Conservation (phyloP, 192 early-diverging fungal species). For the Spizellomyces punctatus region DNA sequence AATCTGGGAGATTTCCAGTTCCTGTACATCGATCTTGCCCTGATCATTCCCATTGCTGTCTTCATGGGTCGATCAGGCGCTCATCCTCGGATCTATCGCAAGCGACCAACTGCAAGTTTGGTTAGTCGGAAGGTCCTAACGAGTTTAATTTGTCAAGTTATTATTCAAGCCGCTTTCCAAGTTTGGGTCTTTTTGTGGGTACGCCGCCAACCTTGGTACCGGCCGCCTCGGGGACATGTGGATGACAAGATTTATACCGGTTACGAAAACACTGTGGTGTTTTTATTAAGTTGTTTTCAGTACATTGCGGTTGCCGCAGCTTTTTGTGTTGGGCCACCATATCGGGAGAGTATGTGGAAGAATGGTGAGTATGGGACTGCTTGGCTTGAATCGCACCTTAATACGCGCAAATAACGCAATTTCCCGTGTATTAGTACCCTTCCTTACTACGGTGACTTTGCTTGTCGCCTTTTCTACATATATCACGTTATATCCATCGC, state of each 20-base stretch:
- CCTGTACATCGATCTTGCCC: slow-evolving; percentile 89
- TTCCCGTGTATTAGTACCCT: slow-evolving; percentile 16
- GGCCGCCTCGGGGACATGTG: slow-evolving; percentile 52
- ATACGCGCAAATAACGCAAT: too few species aligned
- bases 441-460: slow-evolving; percentile 63
- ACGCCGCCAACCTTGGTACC: slow-evolving; percentile 75
- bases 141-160: slow-evolving; percentile 86
- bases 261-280: slow-evolving; percentile 91
- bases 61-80: slow-evolving; percentile 90
- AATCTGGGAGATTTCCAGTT: slow-evolving; percentile 97
- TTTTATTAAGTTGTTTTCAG: slow-evolving; percentile 89
- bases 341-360: slow-evolving; percentile 82
- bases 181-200: slow-evolving; percentile 70
- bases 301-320: slow-evolving; percentile 89
- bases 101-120: slow-evolving; percentile 88
- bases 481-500: slow-evolving; percentile 57
- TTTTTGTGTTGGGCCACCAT: slow-evolving; percentile 96
- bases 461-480: slow-evolving; percentile 53
- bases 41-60: slow-evolving; percentile 75
- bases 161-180: slow-evolving; percentile 84
- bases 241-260: slow-evolving; percentile 71
- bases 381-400: too few species aligned
- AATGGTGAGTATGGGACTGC: slow-evolving; percentile 65
- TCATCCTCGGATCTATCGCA: slow-evolving; percentile 67
- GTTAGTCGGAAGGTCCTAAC: slow-evolving; percentile 89